Base-by-base conservation (phyloP, 768 basidiomycete genomes). In the Amanita molliuscula region DNA sequence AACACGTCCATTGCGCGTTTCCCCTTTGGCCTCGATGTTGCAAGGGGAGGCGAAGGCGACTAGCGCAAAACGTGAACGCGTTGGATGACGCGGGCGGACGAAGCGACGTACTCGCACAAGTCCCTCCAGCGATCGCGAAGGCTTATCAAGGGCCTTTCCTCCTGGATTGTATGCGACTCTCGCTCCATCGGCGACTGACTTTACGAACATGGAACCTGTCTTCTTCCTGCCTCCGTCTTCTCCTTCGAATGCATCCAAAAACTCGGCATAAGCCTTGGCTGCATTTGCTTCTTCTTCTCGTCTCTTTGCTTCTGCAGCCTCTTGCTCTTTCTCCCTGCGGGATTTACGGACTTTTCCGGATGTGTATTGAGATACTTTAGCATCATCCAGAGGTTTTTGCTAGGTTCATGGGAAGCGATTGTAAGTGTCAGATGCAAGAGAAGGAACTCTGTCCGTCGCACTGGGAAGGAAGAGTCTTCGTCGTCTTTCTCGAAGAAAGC, bases 1-100 rank as follows among this genome's bases (percentile, higher is more conserved):
- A 98, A 99, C 1, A 84, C 67, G 65, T 97, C 94, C 91, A 98
- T 98, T 1, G 88, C 91, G 45, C 95, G 80, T 63, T 91, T 96
- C 2, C 96, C 96, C 63, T 91, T 96, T 0, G 88, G 83, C 61
- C 82, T 91, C 1, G 82, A 76, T 4, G 63, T 69, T 20, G 63
- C 52, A 11, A 71, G 58, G 0, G 77, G 70, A 3, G 83, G 79
- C 20, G 88, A 82, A n/a, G 78, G 76, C 0, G 75, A 72, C 76
- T 84, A 46, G 40, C 26, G 11, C 18, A 25, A 18, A 58, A 11
- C 45, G 23, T 41, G 3, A 44, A n/a, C 38, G 31, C 47, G 44
- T 34, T 13, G 33, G 26, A 44, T 37, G 15, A 26, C 44, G 29
- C 31, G 13, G 34, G 47, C 2, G 48, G 29, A 29, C 20, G 7